Evolutionary conservation across 306 rosid genomes (phyloP).

Genomic region (Lathyrus aphaca): DNA sequence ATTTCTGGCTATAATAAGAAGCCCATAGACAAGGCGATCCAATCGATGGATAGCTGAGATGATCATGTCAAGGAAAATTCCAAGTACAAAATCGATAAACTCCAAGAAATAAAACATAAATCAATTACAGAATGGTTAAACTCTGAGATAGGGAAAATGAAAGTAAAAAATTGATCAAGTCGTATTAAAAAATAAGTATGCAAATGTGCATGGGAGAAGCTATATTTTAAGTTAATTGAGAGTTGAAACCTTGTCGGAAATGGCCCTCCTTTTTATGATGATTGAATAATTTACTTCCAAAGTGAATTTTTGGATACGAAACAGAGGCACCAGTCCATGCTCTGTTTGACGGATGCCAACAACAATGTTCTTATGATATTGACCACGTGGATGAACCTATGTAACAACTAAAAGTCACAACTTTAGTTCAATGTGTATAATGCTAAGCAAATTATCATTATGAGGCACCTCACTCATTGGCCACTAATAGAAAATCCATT

Average conservation of each 20-base stretch:
- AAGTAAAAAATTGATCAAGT: constrained; percentile 27
- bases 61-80: constrained; percentile 62
- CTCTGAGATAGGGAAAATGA: constrained; percentile 32
- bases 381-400: constrained; percentile 98
- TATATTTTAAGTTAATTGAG: constrained; percentile 12
- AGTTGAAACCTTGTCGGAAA: constrained; percentile 15
- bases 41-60: constrained; percentile 82
- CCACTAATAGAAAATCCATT: constrained; percentile 24
- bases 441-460: constrained; percentile 20
- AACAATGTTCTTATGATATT: constrained; percentile 93
- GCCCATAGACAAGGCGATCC: constrained; percentile 97
- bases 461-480: constrained; percentile 6
- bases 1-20: constrained; percentile 90
- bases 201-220: constrained; percentile 21
- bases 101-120: constrained; percentile 48
- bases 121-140: constrained; percentile 32
- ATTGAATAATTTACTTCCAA: constrained; percentile 18
- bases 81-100: constrained; percentile 32
- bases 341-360: constrained; percentile 96
- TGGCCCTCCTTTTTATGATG: not conserved
- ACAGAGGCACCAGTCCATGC: constrained; percentile 78
- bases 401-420: constrained; percentile 47
- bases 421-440: constrained; percentile 27
- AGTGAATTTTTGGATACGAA: constrained; percentile 72
- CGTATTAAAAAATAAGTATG: not conserved